Evolutionary conservation across 2,329 filamentous ascomycete species (phyloP).

Genomic region (Drechslera avenae): DNA sequence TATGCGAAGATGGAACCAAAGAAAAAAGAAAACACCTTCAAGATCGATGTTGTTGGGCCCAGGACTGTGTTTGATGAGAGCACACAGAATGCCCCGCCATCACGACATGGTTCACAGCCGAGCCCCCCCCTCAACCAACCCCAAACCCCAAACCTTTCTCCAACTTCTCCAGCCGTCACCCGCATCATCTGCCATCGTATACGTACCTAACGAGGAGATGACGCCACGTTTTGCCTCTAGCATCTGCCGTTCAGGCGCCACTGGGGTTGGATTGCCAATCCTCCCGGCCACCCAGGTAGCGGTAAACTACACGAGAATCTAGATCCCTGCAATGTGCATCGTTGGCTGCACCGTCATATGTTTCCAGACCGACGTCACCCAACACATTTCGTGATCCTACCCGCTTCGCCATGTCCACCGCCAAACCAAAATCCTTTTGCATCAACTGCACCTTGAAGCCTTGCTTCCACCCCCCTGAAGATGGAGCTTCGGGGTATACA

Average conservation of each 20-base stretch:
- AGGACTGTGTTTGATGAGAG: too few relatives aligned
- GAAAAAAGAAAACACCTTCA: too few relatives aligned
- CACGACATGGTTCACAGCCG: slow-evolving; percentile 11
- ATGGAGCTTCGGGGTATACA: slow-evolving; percentile 55
- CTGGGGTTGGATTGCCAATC: slow-evolving; percentile 50
- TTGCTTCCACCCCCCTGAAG: slow-evolving; percentile 56
- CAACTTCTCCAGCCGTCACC: slow-evolving; percentile 19
- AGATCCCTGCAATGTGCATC: slow-evolving; percentile 59
- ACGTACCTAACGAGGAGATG: too few relatives aligned
- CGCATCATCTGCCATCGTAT: too few relatives aligned
- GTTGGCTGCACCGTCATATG: slow-evolving; percentile 59
- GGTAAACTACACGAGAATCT: slow-evolving; percentile 63
- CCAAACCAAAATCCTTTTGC: slow-evolving; percentile 63
- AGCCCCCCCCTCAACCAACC: slow-evolving; percentile 26
- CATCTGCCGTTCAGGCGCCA: slow-evolving; percentile 12
- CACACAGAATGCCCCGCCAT: slow-evolving; percentile 1
- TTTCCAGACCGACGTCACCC: slow-evolving; percentile 56
- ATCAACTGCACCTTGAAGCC: slow-evolving; percentile 66
- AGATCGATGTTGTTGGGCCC: too few relatives aligned
- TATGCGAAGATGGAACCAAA: too few relatives aligned
- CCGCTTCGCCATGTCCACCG: slow-evolving; percentile 59
- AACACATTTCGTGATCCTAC: slow-evolving; percentile 58
- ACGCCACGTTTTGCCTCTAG: too few relatives aligned
- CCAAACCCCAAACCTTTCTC: slow-evolving; percentile 34
- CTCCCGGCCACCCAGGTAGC: slow-evolving; percentile 60